phyloP scores from a whole-genome alignment of 306 rosid species.

The Aeschynomene evenia region DNA sequence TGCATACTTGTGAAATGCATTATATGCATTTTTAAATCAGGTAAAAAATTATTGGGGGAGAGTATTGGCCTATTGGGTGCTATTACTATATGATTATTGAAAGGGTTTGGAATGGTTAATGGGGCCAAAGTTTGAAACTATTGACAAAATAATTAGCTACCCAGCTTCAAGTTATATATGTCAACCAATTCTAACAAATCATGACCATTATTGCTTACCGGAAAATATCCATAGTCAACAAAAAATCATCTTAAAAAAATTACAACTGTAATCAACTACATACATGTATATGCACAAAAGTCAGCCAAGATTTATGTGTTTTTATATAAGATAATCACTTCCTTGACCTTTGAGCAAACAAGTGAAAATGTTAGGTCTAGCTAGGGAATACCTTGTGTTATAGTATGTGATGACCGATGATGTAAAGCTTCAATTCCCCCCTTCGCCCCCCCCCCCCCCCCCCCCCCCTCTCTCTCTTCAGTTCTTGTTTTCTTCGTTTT shows the following conservation, averaged over 20 bases:
- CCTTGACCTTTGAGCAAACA: constrained; percentile 32
- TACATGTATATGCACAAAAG: not conserved
- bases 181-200: constrained; percentile 60
- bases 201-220: constrained; percentile 43
- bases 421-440: not conserved
- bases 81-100: not conserved
- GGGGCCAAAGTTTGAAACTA: constrained; percentile 44
- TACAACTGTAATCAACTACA: constrained; percentile 56
- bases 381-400: not conserved
- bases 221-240: constrained; percentile 50
- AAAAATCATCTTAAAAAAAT: constrained; percentile 24
- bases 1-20: too few relatives aligned
- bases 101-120: constrained; percentile 27
- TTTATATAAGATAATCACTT: not conserved
- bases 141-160: constrained; percentile 32
- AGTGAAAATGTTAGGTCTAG: constrained; percentile 23
- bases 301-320: not conserved
- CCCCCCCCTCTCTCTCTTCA: not conserved
- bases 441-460: too few relatives aligned
- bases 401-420: not conserved
- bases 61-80: not conserved
- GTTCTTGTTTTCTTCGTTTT: constrained; percentile 17
- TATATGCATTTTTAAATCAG: too few relatives aligned
- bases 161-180: constrained; percentile 37
- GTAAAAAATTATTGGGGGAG: too few relatives aligned